Conservation (phyloP, 768 basidiomycete genomes). For the Crucibulum laeve region DNA sequence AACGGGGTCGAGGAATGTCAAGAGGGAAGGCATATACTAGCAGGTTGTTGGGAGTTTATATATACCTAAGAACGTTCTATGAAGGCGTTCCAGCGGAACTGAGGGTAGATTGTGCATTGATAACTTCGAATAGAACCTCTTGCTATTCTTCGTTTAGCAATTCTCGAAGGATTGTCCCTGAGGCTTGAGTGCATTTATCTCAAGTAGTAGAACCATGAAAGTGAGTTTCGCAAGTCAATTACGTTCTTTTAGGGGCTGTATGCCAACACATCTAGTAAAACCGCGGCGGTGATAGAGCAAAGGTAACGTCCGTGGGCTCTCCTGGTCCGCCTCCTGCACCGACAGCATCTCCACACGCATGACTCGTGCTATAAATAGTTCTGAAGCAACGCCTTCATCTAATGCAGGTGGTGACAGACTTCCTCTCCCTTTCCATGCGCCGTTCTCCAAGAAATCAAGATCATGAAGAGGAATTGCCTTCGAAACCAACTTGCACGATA, state of each 20-base stretch:
- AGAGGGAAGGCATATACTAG: too few species aligned
- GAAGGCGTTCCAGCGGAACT: too few species aligned
- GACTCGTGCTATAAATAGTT: constrained; percentile 83
- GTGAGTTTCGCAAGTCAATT: neutral
- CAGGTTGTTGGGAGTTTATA: too few species aligned
- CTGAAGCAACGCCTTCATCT: constrained; percentile 36
- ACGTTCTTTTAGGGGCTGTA: neutral
- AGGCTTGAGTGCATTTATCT: neutral
- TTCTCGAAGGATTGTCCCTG: too few species aligned
- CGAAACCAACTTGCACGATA: constrained; percentile 67
- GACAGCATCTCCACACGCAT: constrained; percentile 45
- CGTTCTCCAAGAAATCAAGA: constrained; percentile 30
- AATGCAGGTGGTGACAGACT: constrained; percentile 6
- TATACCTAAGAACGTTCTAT: too few species aligned
- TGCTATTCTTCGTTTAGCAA: too few species aligned
- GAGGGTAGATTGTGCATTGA: too few species aligned
- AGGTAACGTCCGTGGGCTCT: constrained; percentile 35
- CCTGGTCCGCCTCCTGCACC: constrained; percentile 17
- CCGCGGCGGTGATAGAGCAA: constrained; percentile 59
- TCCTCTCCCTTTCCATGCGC: constrained; percentile 9
- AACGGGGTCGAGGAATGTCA: too few species aligned
- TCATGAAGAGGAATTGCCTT: constrained; percentile 60
- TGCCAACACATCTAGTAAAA: constrained; percentile 46
- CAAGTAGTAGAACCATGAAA: neutral
- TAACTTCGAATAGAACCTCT: too few species aligned